Evolutionary conservation across 2,329 filamentous ascomycete species (phyloP), one percentile per base, ranked within the genome.

Genomic region (Botrytis tulipae): DNA sequence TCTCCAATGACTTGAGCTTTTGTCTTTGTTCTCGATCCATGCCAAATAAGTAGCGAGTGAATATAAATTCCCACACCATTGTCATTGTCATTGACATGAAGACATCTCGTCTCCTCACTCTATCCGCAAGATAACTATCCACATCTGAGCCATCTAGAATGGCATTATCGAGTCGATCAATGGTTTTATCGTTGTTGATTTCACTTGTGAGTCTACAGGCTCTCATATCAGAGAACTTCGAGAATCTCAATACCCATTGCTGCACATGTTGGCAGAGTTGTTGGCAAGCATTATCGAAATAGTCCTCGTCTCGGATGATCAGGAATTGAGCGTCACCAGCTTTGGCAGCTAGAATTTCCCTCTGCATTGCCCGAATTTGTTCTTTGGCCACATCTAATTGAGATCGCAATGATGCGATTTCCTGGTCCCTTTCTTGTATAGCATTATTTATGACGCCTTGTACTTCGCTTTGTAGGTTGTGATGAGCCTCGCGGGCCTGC

Each of bases 61-160:
- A 99, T 81, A 99, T 91, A 80, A 97, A 98, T 83, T 99, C 96
- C 95, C 95, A 99, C 70, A 99, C 91, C 94, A 99, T 98, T 75
- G 93, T 96, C 95, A 98, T 98, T 73, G 95, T 93, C 82, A 99
- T 94, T 54, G 94, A 96, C 94, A 98, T 98, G 87, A 99, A 98
- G 74, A 98, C 91, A 82, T 98, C 95, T 74, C 95, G 91, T 75
- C 96, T 91, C 80, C 89, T 91, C 72, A 98, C 92, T 57, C 97
- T 93, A 82, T 99, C 95, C 77, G 89, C 88, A 67, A 99, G 90
- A 80, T 97, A 96, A 73, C 87, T 85, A 82, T 98, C 94, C 76
- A 97, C 94, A 81, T 98, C 95, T 63, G 94, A 94, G 75, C 95
- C 96, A 83, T 99, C 97, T 40, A 99, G 88, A 71, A 99, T 91